Evolutionary conservation across 352 stramenopile genomes (phyloP).

Genomic region (Phytophthora vignae): DNA sequence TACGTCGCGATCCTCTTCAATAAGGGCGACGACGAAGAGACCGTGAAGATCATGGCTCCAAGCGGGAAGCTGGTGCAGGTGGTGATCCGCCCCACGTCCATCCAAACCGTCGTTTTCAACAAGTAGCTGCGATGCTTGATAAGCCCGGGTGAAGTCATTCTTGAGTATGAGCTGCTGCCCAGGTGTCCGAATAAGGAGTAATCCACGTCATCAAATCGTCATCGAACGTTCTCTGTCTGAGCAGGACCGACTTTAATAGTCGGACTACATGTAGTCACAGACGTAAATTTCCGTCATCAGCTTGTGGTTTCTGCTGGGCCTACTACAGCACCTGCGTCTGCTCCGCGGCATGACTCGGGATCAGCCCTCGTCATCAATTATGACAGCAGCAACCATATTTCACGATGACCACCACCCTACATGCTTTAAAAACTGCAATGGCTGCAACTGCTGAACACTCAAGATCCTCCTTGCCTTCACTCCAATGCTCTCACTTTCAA

Average conservation of each 20-base stretch:
- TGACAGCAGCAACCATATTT: not conserved
- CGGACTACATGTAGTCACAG: too few relatives aligned
- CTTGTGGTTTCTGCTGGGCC: too few relatives aligned
- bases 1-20: conserved; percentile 54
- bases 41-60: conserved; percentile 50
- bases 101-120: conserved; percentile 58
- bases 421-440: too few relatives aligned
- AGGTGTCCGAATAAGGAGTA: too few relatives aligned
- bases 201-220: too few relatives aligned
- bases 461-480: too few relatives aligned
- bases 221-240: too few relatives aligned
- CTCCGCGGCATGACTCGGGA: not conserved
- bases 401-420: too few relatives aligned
- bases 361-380: conserved; percentile 15
- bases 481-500: conserved; percentile 12
- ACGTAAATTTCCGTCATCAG: too few relatives aligned
- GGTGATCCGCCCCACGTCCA: conserved; percentile 45
- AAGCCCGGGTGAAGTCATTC: not conserved
- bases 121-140: conserved; percentile 12
- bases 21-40: conserved; percentile 44
- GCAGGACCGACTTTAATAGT: too few relatives aligned
- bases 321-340: not conserved
- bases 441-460: too few relatives aligned
- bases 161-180: not conserved
- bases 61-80: conserved; percentile 49